Evolutionary conservation across 192 early-diverging fungal genomes (phyloP).

Genomic region (Thoreauomyces humboldtii): DNA sequence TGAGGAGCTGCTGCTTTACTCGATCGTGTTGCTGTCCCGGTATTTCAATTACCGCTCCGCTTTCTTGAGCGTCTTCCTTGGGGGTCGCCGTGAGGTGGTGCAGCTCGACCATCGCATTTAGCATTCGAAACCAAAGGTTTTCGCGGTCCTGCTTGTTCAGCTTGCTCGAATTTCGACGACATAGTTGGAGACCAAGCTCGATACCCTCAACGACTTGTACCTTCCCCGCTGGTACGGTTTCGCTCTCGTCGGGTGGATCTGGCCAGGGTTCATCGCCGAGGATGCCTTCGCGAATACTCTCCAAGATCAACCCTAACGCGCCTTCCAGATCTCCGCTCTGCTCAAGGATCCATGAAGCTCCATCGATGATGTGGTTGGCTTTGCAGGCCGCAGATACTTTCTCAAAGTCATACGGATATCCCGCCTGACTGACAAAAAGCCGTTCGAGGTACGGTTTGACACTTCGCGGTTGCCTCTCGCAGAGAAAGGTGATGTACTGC

Average conservation of each 20-base stretch:
- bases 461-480: conserved; percentile 17
- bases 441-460: conserved; percentile 30
- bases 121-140: conserved; percentile 37
- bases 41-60: background rate
- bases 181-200: conserved; percentile 28
- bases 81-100: conserved; percentile 10
- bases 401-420: conserved; percentile 40
- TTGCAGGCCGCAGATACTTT: conserved; percentile 28
- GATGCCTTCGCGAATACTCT: background rate
- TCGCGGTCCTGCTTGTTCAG: conserved; percentile 28
- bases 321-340: conserved; percentile 29
- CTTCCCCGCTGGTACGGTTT: conserved; percentile 13
- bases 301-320: conserved; percentile 31
- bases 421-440: conserved; percentile 11
- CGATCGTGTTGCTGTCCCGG: background rate
- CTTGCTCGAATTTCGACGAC: conserved; percentile 18
- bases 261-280: conserved; percentile 1
- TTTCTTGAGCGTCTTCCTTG: background rate
- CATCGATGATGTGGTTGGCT: conserved; percentile 21
- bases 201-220: background rate
- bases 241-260: too few relatives aligned
- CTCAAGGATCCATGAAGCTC: conserved; percentile 44
- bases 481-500: conserved; percentile 32
- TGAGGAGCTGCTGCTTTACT: background rate
- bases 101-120: conserved; percentile 32